These are phyloP conservation scores for Athelia psychrophila DNA, from an alignment of 1,284 basidiomycete genomes.

Conservation along the genomic window DNA sequence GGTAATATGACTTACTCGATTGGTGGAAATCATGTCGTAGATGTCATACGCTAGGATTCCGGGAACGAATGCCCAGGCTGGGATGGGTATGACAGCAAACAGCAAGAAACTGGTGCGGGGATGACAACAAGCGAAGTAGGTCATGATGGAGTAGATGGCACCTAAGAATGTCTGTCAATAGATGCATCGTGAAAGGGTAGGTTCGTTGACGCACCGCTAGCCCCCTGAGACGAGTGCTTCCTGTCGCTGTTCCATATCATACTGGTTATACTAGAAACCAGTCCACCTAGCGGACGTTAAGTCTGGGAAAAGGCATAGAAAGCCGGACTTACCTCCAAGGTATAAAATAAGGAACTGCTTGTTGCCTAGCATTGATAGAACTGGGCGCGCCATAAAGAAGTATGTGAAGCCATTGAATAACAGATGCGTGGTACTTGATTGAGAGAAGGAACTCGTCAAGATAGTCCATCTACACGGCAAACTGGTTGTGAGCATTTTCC, in stretches of 20 bases:
- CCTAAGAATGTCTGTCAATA: conserved; percentile 33
- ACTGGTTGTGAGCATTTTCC: conserved; percentile 2
- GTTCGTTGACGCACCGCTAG: conserved; percentile 54
- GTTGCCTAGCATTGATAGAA: conserved; percentile 69
- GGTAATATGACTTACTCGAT: not conserved
- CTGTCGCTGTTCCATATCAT: conserved; percentile 53
- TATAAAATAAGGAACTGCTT: conserved; percentile 75
- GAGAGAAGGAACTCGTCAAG: conserved; percentile 75
- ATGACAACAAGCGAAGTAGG: conserved; percentile 68
- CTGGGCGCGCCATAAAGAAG: conserved; percentile 75
- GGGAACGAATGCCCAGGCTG: conserved; percentile 76
- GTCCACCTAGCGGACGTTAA: conserved; percentile 45
- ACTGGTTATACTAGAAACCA: conserved; percentile 59
- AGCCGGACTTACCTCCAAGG: conserved; percentile 55
- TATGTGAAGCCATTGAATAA: conserved; percentile 79
- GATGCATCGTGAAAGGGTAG: not conserved
- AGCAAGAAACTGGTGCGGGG: conserved; percentile 73
- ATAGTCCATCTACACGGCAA: conserved; percentile 69
- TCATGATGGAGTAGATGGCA: conserved; percentile 73
- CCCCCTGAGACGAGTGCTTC: conserved; percentile 62
- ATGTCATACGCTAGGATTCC: conserved; percentile 77
- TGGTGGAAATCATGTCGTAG: conserved; percentile 42
- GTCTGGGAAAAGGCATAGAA: not conserved
- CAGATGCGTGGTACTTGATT: conserved; percentile 62
- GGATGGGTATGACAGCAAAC: conserved; percentile 82